Conservation (phyloP, 1,284 basidiomycete genomes). For the Anthracocystis panici-leucophaei region DNA sequence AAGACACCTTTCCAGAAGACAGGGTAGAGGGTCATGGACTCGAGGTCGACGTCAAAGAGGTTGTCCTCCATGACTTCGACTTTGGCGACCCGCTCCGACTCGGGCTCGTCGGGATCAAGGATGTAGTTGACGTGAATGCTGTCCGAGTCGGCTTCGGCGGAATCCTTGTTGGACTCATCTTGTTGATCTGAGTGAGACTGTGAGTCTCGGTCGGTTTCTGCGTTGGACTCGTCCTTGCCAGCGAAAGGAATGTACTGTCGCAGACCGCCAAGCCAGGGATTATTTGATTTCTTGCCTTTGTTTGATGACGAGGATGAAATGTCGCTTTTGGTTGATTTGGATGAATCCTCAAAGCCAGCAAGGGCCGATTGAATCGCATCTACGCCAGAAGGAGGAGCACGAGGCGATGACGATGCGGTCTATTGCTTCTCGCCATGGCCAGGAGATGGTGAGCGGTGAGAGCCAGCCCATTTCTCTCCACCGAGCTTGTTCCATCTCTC, state of each 20-base stretch:
- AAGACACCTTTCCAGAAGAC: constrained; percentile 70
- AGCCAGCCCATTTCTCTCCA: constrained; percentile 24
- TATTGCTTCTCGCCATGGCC: constrained; percentile 9
- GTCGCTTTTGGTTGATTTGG: constrained; percentile 3
- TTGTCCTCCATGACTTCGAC: constrained; percentile 67
- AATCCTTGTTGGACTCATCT: constrained; percentile 12
- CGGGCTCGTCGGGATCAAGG: constrained; percentile 64
- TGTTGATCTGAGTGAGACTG: constrained; percentile 13
- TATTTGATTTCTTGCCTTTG: background rate
- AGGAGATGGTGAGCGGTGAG: constrained; percentile 1
- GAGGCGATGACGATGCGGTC: constrained; percentile 1
- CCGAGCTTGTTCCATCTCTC: constrained; percentile 48
- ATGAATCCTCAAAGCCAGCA: constrained; percentile 13
- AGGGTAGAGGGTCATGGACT: constrained; percentile 67
- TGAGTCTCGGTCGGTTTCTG: background rate
- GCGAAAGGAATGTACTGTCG: constrained; percentile 19
- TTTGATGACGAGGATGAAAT: background rate
- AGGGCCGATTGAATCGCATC: constrained; percentile 44
- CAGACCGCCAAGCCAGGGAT: constrained; percentile 16
- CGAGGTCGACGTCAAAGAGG: constrained; percentile 66
- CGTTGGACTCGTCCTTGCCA: background rate
- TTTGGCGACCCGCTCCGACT: constrained; percentile 35
- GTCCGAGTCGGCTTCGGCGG: constrained; percentile 16
- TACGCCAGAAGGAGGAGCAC: constrained; percentile 49
- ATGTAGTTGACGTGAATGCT: constrained; percentile 52